phyloP scores from a whole-genome alignment of 768 basidiomycete species.

The Lentinula boryana region DNA sequence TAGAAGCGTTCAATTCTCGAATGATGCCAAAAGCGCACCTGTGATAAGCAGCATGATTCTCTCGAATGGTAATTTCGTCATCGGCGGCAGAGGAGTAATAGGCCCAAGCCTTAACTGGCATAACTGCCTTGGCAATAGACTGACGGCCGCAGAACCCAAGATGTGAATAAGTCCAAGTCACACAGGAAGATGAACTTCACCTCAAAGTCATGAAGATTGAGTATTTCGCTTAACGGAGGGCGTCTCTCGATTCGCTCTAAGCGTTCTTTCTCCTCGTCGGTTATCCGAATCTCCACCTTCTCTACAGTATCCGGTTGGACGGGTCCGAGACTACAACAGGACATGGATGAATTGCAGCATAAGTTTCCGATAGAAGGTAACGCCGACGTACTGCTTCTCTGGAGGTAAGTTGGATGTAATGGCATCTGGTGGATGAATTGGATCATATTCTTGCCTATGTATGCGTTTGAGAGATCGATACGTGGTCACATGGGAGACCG shows the following conservation, averaged over 20 bases:
- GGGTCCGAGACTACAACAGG: constrained; percentile 49
- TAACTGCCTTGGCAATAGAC: constrained; percentile 78
- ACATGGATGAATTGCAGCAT: background rate
- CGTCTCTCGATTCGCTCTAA: constrained; percentile 54
- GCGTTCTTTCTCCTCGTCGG: constrained; percentile 67
- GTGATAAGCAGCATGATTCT: constrained; percentile 90
- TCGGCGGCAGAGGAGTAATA: constrained; percentile 97
- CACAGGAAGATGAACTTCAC: constrained; percentile 27
- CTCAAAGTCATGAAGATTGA: constrained; percentile 95
- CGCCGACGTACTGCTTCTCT: constrained; percentile 69
- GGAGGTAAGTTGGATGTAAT: constrained; percentile 70
- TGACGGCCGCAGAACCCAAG: constrained; percentile 18
- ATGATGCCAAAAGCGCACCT: constrained; percentile 37
- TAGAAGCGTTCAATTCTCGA: background rate
- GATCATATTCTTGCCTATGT: constrained; percentile 70
- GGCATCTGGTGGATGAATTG: constrained; percentile 83
- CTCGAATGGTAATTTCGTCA: constrained; percentile 86
- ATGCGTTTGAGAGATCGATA: background rate
- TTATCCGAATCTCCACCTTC: constrained; percentile 55
- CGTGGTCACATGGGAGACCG: background rate
- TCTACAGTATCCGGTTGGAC: constrained; percentile 67
- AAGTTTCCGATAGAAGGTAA: background rate
- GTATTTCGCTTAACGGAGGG: constrained; percentile 71
- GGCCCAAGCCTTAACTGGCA: constrained; percentile 90
- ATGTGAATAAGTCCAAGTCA: background rate